phyloP scores from a whole-genome alignment of 2,329 filamentous ascomycete genomes.

The Calonectria hawksworthii region DNA sequence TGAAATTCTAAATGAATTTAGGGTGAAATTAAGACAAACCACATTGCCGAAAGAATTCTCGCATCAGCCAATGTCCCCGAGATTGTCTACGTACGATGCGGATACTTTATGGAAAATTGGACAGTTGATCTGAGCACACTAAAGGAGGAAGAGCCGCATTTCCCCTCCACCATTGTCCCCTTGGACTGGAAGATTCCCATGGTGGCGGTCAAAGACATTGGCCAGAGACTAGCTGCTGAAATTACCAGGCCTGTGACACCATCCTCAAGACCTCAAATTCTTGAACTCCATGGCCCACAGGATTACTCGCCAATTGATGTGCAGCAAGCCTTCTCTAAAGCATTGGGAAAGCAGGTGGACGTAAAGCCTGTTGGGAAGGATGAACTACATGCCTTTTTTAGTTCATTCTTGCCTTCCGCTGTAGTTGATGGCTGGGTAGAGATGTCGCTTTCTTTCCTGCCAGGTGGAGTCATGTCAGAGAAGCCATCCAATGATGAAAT shows the following conservation, averaged over 20 bases:
- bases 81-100: conserved; percentile 50
- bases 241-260: conserved; percentile 36
- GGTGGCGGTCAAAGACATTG: conserved; percentile 47
- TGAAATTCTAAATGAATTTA: conserved; percentile 22
- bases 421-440: conserved; percentile 47
- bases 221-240: conserved; percentile 42
- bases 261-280: conserved; percentile 43
- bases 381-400: conserved; percentile 39
- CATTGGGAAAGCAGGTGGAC: conserved; percentile 42
- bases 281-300: conserved; percentile 50
- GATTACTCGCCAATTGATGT: conserved; percentile 48
- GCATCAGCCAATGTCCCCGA: conserved; percentile 31
- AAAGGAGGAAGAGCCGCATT: conserved; percentile 43
- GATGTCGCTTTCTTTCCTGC: conserved; percentile 48
- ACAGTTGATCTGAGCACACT: conserved; percentile 45
- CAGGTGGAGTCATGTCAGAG: conserved; percentile 42
- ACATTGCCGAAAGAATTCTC: conserved; percentile 49
- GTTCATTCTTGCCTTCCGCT: conserved; percentile 39
- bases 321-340: conserved; percentile 46
- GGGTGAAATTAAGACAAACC: conserved; percentile 55
- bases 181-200: conserved; percentile 50
- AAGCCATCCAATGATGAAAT: conserved; percentile 34
- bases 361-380: conserved; percentile 45
- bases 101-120: conserved; percentile 59
- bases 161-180: conserved; percentile 52